Conservation (phyloP, 345 rosid species). For the Moricandia arvensis region DNA sequence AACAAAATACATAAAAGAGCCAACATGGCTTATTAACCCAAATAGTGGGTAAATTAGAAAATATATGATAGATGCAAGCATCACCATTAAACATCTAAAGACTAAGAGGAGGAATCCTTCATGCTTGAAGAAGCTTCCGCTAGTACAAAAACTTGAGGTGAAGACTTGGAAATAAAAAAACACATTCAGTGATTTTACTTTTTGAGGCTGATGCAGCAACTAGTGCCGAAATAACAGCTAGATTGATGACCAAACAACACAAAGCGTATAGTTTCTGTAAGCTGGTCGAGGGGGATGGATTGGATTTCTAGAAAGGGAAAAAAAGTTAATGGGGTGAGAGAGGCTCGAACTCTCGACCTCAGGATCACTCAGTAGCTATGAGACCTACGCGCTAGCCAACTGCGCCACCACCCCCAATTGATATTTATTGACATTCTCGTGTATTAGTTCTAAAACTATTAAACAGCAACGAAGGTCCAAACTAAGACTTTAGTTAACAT, state of each 20-base stretch:
- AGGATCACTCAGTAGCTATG: constrained; percentile 84
- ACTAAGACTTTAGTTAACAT: not conserved
- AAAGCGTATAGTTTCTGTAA: not conserved
- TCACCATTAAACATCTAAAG: too few relatives aligned
- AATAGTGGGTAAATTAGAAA: too few relatives aligned
- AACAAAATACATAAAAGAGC: too few relatives aligned
- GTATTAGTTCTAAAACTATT: accelerated
- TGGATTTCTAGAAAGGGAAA: not conserved
- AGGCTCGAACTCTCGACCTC: constrained; percentile 96
- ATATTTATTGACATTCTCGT: accelerated
- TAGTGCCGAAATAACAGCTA: too few relatives aligned
- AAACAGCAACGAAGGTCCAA: not conserved
- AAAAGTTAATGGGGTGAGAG: constrained; percentile 65
- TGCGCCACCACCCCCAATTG: constrained; percentile 80
- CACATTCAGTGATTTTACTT: too few relatives aligned
- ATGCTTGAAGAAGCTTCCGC: too few relatives aligned
- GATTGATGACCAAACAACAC: not conserved
- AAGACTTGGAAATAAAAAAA: too few relatives aligned
- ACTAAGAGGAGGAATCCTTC: too few relatives aligned
- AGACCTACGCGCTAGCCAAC: constrained; percentile 99
- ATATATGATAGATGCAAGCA: too few relatives aligned
- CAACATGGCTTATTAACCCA: too few relatives aligned
- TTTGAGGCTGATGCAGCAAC: too few relatives aligned
- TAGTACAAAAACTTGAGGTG: too few relatives aligned
- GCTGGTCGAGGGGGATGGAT: not conserved